Base-by-base conservation (phyloP, 2,329 filamentous ascomycete genomes). In the Tolypocladium endophyticum region DNA sequence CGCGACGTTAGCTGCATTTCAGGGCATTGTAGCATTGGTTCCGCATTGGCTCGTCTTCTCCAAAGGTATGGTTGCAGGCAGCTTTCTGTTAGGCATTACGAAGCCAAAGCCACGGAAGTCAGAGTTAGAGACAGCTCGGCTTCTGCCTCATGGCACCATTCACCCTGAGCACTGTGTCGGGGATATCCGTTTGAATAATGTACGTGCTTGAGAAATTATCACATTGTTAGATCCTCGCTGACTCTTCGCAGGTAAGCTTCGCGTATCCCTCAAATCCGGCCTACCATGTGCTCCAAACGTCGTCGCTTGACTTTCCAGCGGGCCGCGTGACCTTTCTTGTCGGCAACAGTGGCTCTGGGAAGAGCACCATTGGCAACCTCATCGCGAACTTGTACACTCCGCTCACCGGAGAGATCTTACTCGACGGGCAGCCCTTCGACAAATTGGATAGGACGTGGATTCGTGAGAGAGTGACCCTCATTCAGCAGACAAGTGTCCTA, bases 311-410 rank as follows among this genome's bases (percentile, higher is more conserved):
- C 64, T 93, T 97, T 60, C 82, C 86, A 0, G 79, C 87, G 0
- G 87, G 89, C 0, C 79, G 89, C 62, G 85, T 87, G 3, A 90
- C 86, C 0, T 97, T 94, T 67, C 79, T 97, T 2, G 84, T 97
- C 56, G 94, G 93, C 0, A 83, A 81, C 66, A 96, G 91, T 67
- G 94, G 94, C 0, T 96, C 90, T 2, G 93, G 93, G 0, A 97
- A 97, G 72, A 96, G 91, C 65, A 97, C 93, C 0, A 69, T 97
- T 1, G 87, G 88, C 1, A 91, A 90, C 68, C 79, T 97, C 0
- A 78, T 97, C 0, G 79, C 92, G 57, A 84, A 87, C 16, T 89
- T 95, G 65, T 96, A 97, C 68, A 77, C 83, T 8, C 84, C 89
- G 0, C 72, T 75, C 0, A 75, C 75, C 0, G 93, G 92, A 0